Conservation (phyloP, 768 basidiomycete genomes). For the Hygrocybe punicea region DNA sequence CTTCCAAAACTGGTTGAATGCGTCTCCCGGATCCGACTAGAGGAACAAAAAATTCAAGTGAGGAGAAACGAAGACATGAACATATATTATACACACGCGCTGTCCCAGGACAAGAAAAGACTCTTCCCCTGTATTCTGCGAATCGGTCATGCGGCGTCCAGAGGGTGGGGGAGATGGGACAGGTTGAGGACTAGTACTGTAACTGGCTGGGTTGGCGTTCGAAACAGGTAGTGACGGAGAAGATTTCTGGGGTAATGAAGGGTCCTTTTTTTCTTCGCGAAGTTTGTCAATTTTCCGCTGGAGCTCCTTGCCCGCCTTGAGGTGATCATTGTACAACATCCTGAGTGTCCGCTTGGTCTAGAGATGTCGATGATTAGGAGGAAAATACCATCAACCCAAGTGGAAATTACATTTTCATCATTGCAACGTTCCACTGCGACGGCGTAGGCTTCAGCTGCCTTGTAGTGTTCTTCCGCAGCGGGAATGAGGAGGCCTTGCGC, state of each 20-base stretch:
- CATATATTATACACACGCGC: conserved; percentile 49
- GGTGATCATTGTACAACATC: conserved; percentile 73
- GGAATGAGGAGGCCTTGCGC: conserved; percentile 65
- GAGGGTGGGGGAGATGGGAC: conserved; percentile 48
- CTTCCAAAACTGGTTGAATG: conserved; percentile 87
- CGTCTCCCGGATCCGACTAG: conserved; percentile 78
- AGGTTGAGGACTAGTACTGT: conserved; percentile 34
- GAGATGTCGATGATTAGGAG: conserved; percentile 9
- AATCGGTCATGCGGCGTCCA: conserved; percentile 47
- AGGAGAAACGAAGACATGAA: neutral
- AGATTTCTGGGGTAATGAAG: conserved; percentile 63
- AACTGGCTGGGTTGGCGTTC: conserved; percentile 29
- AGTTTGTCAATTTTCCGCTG: conserved; percentile 69
- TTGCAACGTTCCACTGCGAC: conserved; percentile 69
- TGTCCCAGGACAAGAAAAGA: conserved; percentile 86
- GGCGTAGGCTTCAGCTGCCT: conserved; percentile 72
- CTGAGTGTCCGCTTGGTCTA: conserved; percentile 76
- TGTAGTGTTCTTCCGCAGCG: conserved; percentile 69
- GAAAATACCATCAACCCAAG: conserved; percentile 13
- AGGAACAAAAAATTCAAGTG: neutral
- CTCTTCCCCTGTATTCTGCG: conserved; percentile 70
- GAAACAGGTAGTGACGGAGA: conserved; percentile 17
- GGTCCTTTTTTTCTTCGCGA: conserved; percentile 74
- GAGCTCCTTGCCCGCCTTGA: conserved; percentile 66
- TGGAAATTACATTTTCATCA: conserved; percentile 59